Base-by-base conservation (phyloP, 2,329 filamentous ascomycete genomes). In the Acrocalymma vagum region DNA sequence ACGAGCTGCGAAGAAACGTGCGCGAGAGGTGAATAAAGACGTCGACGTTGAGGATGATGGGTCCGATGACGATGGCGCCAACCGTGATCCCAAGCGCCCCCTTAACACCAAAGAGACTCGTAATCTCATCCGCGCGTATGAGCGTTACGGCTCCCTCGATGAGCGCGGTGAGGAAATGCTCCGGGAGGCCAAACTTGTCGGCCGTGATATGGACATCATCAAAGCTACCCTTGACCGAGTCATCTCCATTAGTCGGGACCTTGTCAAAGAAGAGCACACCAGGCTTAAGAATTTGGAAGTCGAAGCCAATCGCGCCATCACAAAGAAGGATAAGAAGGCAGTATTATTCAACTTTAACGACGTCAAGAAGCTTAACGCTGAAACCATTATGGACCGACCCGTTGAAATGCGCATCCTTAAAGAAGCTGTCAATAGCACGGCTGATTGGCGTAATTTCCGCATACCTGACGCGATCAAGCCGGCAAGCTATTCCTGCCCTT, bases 261-360 rank as follows among this genome's bases (percentile, higher is more conserved):
- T 95, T 13, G 82, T 91, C 22, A 85, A 87, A 48, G 90, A 91
- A 61, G 90, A 96, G 48, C 74, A 79, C 30, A 77, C 79, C 21
- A 77, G 82, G 44, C 74, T 86, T 38, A 79, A 81, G 43, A 80
- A 80, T 10, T 68, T 85, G 57, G 89, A 94, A 69, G 84, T 78
- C 15, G 77, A 87, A 50, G 80, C 82, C 0, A 90, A 90, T 63
- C 95, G 94, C 66, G 80, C 85, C 3, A 73, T 95, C 38, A 95
- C 93, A 0, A 96, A 97, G 76, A 99, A 99, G 70, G 94, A 99
- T 66, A 90, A 90, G 71, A 99, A 99, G 72, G 94, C 94, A 1
- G 90, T 99, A 13, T 77, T 99, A 29, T 96, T 99, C 60, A 92
- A 97, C 65, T 96, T 92, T 71, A 86, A 88, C 29, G 90, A 92